Base-by-base conservation (phyloP, 768 basidiomycete species). In the Boletus fagicola region DNA sequence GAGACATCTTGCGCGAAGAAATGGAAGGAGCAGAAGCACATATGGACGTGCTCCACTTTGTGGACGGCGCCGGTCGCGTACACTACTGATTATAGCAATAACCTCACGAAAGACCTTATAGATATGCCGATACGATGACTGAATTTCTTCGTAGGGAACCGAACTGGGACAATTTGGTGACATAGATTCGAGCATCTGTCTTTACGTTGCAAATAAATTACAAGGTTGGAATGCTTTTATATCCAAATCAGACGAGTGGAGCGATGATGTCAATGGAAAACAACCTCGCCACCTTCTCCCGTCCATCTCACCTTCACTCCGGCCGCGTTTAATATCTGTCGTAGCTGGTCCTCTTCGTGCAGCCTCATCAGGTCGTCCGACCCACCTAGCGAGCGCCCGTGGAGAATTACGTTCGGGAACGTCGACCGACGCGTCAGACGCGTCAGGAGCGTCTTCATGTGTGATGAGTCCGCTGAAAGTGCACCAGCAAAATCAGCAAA, bases 371-470 rank as follows among this genome's bases (percentile, higher is more conserved):
- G 71, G 22, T 84, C 77, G 60, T 90, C 88, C 1, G 79, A 85
- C 35, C 89, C 89, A 11, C 87, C 86, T 3, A 90, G 74, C 7
- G 83, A 83, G 47, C 73, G 76, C 10, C 89, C 90, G 20, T 77
- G 76, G 13, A 92, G 64, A 28, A 93, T 62, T 53, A 89, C 74
- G 60, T 93, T 93, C 1, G 91, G 91, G 68, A 92, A 90, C 4
- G 91, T 92, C 8, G 78, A 70, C 15, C 78, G 87, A 3, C 74
- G 72, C 2, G 90, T 93, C 31, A 92, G 70, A 38, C 90, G 84
- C 10, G 75, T 76, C 48, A 93, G 74, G 31, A 92, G 72, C 11
- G 75, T 70, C 69, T 93, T 92, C 60, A 93, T 77, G 30, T 83
- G 74, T 10, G 76, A 73, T 1, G 78, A 75, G 63, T 92, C 90